Conservation (phyloP, 768 basidiomycete genomes). For the Hortiboletus campestris region DNA sequence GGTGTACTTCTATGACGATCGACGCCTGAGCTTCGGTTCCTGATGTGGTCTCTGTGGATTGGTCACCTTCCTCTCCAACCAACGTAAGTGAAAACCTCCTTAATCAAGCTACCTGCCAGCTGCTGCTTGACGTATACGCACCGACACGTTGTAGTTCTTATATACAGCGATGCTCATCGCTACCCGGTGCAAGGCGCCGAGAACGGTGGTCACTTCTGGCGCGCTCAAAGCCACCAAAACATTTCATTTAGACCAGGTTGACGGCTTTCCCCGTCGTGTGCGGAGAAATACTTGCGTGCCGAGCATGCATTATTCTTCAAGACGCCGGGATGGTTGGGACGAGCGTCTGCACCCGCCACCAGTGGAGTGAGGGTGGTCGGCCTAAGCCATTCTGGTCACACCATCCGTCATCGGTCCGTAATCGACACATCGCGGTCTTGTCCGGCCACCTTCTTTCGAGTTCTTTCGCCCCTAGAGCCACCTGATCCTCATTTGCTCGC, state of each 20-base stretch:
- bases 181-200: background rate
- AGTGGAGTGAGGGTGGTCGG: background rate
- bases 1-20: slow-evolving; percentile 26
- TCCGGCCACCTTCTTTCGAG: slow-evolving; percentile 18
- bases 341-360: slow-evolving; percentile 6
- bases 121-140: slow-evolving; percentile 24
- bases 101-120: background rate
- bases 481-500: slow-evolving; percentile 37
- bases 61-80: slow-evolving; percentile 9
- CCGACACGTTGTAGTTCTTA: slow-evolving; percentile 17
- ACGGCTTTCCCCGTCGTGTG: background rate
- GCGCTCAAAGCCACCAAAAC: slow-evolving; percentile 2
- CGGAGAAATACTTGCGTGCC: slow-evolving; percentile 9
- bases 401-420: slow-evolving; percentile 7
- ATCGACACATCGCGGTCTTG: slow-evolving; percentile 21
- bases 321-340: slow-evolving; percentile 8
- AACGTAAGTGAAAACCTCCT: slow-evolving; percentile 12
- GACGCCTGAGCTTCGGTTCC: slow-evolving; percentile 27
- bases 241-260: slow-evolving; percentile 8
- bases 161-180: background rate
- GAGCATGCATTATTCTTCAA: slow-evolving; percentile 5
- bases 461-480: slow-evolving; percentile 34
- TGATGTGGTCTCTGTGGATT: slow-evolving; percentile 16
- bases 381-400: background rate
- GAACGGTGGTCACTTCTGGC: background rate